Base-by-base conservation (phyloP, 306 rosid species). In the Trichosanthes truncata region DNA sequence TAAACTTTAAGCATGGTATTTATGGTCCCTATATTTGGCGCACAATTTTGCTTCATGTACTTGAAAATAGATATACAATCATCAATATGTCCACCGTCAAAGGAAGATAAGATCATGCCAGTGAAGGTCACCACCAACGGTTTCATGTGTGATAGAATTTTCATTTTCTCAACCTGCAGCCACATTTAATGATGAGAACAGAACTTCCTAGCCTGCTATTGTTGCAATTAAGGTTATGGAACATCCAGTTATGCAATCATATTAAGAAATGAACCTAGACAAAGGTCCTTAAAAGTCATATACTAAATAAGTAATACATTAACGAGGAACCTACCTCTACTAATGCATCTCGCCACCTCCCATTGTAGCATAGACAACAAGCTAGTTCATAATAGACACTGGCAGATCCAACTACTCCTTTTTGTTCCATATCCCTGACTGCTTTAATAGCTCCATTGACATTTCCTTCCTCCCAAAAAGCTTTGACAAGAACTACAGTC, bases 101-200 rank as follows among this genome's bases (percentile, higher is more conserved):
- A 81, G 75, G 92, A 82, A 84, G 98, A 87, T 83, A 23, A 81
- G 74, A 95, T 95, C 93, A 95, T 89, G 90, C 97, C 98, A 1
- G 97, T 95, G 87, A 95, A 92, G 83, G 97, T 83, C 77, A 89
- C 81, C 82, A 88, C 97, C 90, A 92, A 87, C 23, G 98, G 98
- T 87, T 83, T 91, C 78, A 88, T 79, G 71, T 67, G 86, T 14
- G 90, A 18, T 46, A 95, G 80, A 26, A 77, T 87, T 81, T 81
- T 90, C 86, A 95, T 95, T 88, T 87, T 95, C 79, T 84, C 89
- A 81, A 90, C 90, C 97, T 92, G 90, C 84, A 82, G 60, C 74
- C 81, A 87, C 79, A 74, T 79, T 83, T 77, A 11, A n/a, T 56
- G 25, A 41, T 51, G 33, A 76, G 67, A 74, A 74, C 21, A 26